These are phyloP conservation scores for Pichia sp. DNA, from an alignment of 1,139 yeast species.

Conservation along the genomic window DNA sequence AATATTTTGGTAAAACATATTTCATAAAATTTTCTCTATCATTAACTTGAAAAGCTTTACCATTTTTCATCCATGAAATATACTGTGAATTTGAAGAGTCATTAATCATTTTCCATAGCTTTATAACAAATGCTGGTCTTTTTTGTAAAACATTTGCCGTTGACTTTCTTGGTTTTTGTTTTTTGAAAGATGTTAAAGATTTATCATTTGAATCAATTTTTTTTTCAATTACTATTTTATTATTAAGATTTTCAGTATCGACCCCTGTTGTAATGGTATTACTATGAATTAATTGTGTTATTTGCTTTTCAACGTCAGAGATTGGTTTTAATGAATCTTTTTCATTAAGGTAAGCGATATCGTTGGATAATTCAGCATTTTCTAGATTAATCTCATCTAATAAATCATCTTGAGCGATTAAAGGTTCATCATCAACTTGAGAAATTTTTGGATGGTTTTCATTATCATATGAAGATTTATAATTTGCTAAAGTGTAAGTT, in stretches of 20 bases:
- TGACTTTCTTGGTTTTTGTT: slow-evolving; percentile 20
- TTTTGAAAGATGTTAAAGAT: slow-evolving; percentile 15
- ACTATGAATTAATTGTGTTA: not conserved
- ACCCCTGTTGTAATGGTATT: not conserved
- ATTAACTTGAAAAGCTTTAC: slow-evolving; percentile 74
- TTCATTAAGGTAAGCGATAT: not conserved
- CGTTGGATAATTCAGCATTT: not conserved
- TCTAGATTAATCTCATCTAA: slow-evolving; percentile 5
- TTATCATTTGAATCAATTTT: slow-evolving; percentile 2
- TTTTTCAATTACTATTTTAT: not conserved
- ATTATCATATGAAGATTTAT: slow-evolving; percentile 9
- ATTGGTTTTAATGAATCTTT: not conserved
- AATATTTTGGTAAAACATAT: slow-evolving; percentile 76
- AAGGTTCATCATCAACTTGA: not conserved
- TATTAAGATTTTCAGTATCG: no score
- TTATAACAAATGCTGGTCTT: slow-evolving; percentile 85
- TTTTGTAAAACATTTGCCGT: slow-evolving; percentile 27
- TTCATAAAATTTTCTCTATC: slow-evolving; percentile 86
- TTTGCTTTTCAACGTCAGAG: not conserved
- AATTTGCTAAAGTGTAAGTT: slow-evolving; percentile 17
- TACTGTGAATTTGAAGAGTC: slow-evolving; percentile 62
- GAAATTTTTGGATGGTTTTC: not conserved
- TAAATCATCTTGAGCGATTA: slow-evolving; percentile 1
- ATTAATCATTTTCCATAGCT: slow-evolving; percentile 92
- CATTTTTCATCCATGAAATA: slow-evolving; percentile 82